A percentile compares a stretch with the other conserved stretches of the same genome.
phyloP scores from a whole-genome alignment of 805 yeast genomes.

The Yamadazyma olivae region DNA sequence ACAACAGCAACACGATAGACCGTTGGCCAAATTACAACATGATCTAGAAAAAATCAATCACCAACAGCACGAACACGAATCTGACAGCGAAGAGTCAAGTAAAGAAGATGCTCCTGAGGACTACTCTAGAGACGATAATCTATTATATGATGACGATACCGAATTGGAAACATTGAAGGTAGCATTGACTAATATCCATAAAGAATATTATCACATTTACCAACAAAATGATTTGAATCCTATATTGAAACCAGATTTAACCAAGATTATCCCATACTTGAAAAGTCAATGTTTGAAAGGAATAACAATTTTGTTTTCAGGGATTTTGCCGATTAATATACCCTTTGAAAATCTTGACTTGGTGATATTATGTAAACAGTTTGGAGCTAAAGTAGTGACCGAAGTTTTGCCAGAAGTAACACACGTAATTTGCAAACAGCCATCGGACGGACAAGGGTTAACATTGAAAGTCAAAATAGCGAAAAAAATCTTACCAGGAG shows the following conservation, averaged over 20 bases:
- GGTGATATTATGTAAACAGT: slow-evolving; percentile 86
- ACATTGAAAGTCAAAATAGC: slow-evolving; percentile 87
- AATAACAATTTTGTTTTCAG: slow-evolving; percentile 74
- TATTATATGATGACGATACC: slow-evolving; percentile 75
- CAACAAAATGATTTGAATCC: slow-evolving; percentile 22
- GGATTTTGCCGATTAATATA: slow-evolving; percentile 84
- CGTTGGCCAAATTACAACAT: slow-evolving; percentile 78
- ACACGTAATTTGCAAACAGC: slow-evolving; percentile 80
- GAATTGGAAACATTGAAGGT: slow-evolving; percentile 65
- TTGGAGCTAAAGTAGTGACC: slow-evolving; percentile 81
- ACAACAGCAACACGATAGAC: slow-evolving; percentile 78
- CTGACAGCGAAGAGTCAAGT: slow-evolving; percentile 22
- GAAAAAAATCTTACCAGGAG: slow-evolving; percentile 52
- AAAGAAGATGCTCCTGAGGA: slow-evolving; percentile 18
- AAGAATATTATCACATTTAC: slow-evolving; percentile 55
- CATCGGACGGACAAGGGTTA: slow-evolving; percentile 36
- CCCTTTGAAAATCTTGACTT: slow-evolving; percentile 75
- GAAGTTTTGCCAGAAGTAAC: slow-evolving; percentile 75
- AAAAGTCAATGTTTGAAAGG: slow-evolving; percentile 67
- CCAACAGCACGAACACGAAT: slow-evolving; percentile 17
- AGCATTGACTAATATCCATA: slow-evolving; percentile 64
- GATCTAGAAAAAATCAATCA: slow-evolving; percentile 55
- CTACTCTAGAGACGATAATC: slow-evolving; percentile 42
- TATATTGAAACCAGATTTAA: slow-evolving; percentile 53
- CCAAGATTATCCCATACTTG: slow-evolving; percentile 69